A percentile compares a stretch with the other conserved stretches of the same genome.
These are phyloP conservation scores for Leishmania tropica DNA, from an alignment of 208 protist genomes.

Conservation along the genomic window DNA sequence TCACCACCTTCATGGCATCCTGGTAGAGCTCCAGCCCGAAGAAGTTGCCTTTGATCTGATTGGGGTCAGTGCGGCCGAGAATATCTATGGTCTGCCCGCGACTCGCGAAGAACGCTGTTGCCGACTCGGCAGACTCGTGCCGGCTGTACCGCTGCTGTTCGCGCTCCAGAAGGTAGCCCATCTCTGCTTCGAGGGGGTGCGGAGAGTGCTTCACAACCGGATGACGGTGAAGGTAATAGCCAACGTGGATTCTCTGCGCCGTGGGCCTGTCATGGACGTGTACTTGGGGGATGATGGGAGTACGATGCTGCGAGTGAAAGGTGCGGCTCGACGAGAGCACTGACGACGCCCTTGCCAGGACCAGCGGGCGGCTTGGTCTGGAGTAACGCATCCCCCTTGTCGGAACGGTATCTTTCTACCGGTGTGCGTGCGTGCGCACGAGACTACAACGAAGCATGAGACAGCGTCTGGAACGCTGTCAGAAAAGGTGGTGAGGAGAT, in stretches of 20 bases:
- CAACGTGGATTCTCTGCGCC: constrained; percentile 46
- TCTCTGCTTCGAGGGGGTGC: constrained; percentile 78
- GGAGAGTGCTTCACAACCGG: constrained; percentile 80
- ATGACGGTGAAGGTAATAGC: constrained; percentile 71
- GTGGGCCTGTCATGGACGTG: constrained; percentile 32
- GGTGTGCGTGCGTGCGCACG: background rate
- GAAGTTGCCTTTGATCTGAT: constrained; percentile 75
- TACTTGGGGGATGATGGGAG: constrained; percentile 73
- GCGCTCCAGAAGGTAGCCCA: constrained; percentile 73
- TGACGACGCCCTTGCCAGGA: background rate
- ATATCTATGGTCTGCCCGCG: constrained; percentile 72
- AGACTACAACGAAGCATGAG: background rate
- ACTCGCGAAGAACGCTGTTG: constrained; percentile 71
- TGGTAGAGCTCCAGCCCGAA: constrained; percentile 83
- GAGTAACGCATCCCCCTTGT: constrained; percentile 5
- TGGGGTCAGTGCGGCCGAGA: constrained; percentile 62
- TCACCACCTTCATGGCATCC: constrained; percentile 76
- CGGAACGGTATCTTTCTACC: background rate
- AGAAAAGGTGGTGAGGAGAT: background rate
- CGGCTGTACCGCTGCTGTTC: constrained; percentile 85
- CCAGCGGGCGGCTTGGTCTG: background rate
- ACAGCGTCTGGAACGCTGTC: background rate
- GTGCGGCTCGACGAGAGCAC: background rate
- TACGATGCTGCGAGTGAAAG: constrained; percentile 84
- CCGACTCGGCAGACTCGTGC: constrained; percentile 70